Evolutionary conservation across 495 filamentous ascomycete species (phyloP).

Genomic region (Poronia punctata): DNA sequence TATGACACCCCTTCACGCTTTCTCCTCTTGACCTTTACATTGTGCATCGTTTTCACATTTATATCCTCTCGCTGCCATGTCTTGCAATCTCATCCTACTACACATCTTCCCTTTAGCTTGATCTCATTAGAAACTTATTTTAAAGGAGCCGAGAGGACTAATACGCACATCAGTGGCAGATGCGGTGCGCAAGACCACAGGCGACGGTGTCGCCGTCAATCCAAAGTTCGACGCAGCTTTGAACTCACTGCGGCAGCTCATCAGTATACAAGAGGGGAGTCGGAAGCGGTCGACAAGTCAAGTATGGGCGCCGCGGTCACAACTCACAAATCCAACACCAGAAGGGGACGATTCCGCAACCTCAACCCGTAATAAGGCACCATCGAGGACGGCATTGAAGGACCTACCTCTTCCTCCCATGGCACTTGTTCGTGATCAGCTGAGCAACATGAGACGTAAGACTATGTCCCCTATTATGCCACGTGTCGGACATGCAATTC

Average conservation of each 20-base stretch:
- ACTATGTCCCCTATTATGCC: background rate
- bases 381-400: conserved; percentile 33
- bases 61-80: too few relatives aligned
- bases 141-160: background rate
- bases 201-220: conserved; percentile 23
- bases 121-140: conserved; percentile 29
- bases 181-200: conserved; percentile 35
- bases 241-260: conserved; percentile 50
- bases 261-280: conserved; percentile 38
- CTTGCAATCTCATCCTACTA: too few relatives aligned
- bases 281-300: conserved; percentile 8
- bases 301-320: conserved; percentile 3
- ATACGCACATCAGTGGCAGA: conserved; percentile 18
- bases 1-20: too few relatives aligned
- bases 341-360: conserved; percentile 2
- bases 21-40: too few relatives aligned
- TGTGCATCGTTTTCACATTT: too few relatives aligned
- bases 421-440: conserved; percentile 40
- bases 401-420: conserved; percentile 52
- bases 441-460: conserved; percentile 42
- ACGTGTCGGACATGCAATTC: too few relatives aligned
- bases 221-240: conserved; percentile 51
- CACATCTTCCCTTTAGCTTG: background rate
- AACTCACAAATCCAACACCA: conserved; percentile 3
- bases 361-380: conserved; percentile 21